These are phyloP conservation scores for Claviceps sp. DNA, from an alignment of 2,329 filamentous ascomycete species.

Conservation along the genomic window DNA sequence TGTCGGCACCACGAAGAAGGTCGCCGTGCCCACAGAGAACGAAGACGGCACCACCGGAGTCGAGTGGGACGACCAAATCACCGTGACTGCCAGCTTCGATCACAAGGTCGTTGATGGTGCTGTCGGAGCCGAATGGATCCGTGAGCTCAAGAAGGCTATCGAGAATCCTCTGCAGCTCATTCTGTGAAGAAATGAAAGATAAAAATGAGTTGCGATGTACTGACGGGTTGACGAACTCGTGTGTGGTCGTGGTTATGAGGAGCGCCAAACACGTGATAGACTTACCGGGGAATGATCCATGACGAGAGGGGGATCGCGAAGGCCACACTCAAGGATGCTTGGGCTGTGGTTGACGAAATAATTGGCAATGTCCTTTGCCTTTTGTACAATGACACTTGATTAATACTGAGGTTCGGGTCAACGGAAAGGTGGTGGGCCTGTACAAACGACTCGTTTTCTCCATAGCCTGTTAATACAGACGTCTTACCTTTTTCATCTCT, in stretches of 20 bases:
- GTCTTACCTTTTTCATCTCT: neutral
- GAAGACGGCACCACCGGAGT: slow-evolving; percentile 65
- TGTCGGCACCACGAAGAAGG: slow-evolving; percentile 90
- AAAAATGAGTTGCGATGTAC: neutral
- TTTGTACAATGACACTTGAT: slow-evolving; percentile 29
- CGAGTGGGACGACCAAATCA: slow-evolving; percentile 95
- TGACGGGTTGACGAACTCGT: neutral
- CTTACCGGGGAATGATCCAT: slow-evolving; percentile 1
- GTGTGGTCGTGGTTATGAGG: slow-evolving; percentile 2
- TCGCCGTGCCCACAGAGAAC: slow-evolving; percentile 71
- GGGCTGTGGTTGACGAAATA: slow-evolving; percentile 5
- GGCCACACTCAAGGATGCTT: neutral
- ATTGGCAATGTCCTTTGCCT: slow-evolving; percentile 19
- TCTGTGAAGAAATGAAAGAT: slow-evolving; percentile 42
- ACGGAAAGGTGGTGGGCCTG: slow-evolving; percentile 16
- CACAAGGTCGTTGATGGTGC: slow-evolving; percentile 98
- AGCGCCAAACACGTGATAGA: slow-evolving; percentile 10
- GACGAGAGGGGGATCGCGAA: slow-evolving; percentile 3
- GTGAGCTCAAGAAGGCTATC: slow-evolving; percentile 90
- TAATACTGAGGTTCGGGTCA: slow-evolving; percentile 23
- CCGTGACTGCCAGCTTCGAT: slow-evolving; percentile 90
- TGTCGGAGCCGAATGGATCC: slow-evolving; percentile 91
- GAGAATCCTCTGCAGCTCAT: slow-evolving; percentile 95
- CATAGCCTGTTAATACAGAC: slow-evolving; percentile 10
- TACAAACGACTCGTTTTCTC: slow-evolving; percentile 14